Conservation (phyloP, 1,139 yeast species). For the Zygotorulaspora mrakii region DNA sequence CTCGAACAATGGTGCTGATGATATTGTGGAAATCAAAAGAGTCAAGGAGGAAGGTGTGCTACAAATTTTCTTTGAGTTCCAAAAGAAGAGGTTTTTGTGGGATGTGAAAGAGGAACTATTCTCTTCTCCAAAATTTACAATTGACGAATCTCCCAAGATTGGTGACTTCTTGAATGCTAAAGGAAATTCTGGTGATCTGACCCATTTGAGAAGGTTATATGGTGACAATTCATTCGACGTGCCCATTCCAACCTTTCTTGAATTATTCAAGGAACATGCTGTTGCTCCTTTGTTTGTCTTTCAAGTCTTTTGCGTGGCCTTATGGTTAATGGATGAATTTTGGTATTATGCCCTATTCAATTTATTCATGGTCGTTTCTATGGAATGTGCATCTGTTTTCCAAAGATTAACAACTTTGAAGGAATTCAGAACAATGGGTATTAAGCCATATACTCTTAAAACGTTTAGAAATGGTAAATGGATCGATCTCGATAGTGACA, state of each 20-base stretch:
- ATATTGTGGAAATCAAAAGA: slow-evolving; percentile 62
- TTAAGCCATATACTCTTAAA: slow-evolving; percentile 79
- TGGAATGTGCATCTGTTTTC: slow-evolving; percentile 91
- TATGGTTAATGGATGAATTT: slow-evolving; percentile 95
- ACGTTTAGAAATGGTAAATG: slow-evolving; percentile 71
- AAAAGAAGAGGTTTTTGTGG: slow-evolving; percentile 85
- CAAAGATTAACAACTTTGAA: slow-evolving; percentile 93
- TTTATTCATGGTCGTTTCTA: slow-evolving; percentile 83
- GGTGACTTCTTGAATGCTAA: slow-evolving; percentile 54
- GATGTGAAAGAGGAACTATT: slow-evolving; percentile 53
- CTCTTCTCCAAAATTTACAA: slow-evolving; percentile 74
- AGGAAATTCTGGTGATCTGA: slow-evolving; percentile 64
- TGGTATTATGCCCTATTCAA: slow-evolving; percentile 95
- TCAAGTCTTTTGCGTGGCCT: slow-evolving; percentile 90
- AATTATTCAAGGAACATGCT: slow-evolving; percentile 93
- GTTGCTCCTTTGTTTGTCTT: slow-evolving; percentile 97
- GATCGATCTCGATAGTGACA: slow-evolving; percentile 65
- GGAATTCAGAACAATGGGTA: slow-evolving; percentile 96
- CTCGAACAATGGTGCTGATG: slow-evolving; percentile 82
- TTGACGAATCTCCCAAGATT: slow-evolving; percentile 63
- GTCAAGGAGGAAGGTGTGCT: slow-evolving; percentile 58
- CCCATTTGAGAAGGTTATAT: slow-evolving; percentile 55
- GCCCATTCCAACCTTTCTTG: slow-evolving; percentile 88
- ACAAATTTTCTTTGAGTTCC: slow-evolving; percentile 77
- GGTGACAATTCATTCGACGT: slow-evolving; percentile 89